Percentiles rank a stretch among this genome's conserved stretches.
phyloP scores from a whole-genome alignment of 352 stramenopile genomes.

The Elongisporangium prolatum region DNA sequence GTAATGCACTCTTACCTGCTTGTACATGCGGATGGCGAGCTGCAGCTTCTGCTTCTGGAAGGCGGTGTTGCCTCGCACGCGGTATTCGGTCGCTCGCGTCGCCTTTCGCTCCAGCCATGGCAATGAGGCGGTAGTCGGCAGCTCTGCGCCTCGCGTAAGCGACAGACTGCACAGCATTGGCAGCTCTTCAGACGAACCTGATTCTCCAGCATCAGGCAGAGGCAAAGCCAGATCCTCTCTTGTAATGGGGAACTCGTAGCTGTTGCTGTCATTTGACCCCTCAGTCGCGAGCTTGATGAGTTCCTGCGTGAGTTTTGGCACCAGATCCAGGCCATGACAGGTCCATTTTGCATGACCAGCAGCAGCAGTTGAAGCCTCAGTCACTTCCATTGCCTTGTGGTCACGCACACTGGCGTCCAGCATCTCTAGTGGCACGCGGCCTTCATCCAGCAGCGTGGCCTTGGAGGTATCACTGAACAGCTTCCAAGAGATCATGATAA shows the following conservation, averaged over 20 bases:
- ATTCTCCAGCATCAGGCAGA: background rate
- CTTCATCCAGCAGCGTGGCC: slow-evolving; percentile 11
- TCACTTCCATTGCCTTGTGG: background rate
- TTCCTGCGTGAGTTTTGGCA: background rate
- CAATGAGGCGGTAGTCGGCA: slow-evolving; percentile 7
- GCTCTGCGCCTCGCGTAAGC: slow-evolving; percentile 1
- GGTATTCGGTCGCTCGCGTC: slow-evolving; percentile 32
- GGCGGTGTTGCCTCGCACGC: slow-evolving; percentile 42
- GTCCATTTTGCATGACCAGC: background rate
- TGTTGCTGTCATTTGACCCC: background rate
- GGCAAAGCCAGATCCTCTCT: slow-evolving; percentile 24
- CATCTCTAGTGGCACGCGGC: slow-evolving; percentile 14
- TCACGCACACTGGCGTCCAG: slow-evolving; percentile 2
- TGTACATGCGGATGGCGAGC: slow-evolving; percentile 36
- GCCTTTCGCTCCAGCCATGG: slow-evolving; percentile 54
- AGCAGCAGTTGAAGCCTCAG: background rate
- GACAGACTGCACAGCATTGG: slow-evolving; percentile 23
- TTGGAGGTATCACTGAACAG: slow-evolving; percentile 21
- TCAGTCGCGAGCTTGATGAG: background rate
- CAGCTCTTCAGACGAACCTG: background rate
- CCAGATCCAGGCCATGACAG: background rate
- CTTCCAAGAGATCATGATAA: slow-evolving; percentile 22
- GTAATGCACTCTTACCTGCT: slow-evolving; percentile 9
- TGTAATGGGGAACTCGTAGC: slow-evolving; percentile 15
- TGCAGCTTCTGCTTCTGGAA: slow-evolving; percentile 39